These are phyloP conservation scores for Boletus tylopilopsis DNA, from an alignment of 768 basidiomycete genomes.

Conservation along the genomic window DNA sequence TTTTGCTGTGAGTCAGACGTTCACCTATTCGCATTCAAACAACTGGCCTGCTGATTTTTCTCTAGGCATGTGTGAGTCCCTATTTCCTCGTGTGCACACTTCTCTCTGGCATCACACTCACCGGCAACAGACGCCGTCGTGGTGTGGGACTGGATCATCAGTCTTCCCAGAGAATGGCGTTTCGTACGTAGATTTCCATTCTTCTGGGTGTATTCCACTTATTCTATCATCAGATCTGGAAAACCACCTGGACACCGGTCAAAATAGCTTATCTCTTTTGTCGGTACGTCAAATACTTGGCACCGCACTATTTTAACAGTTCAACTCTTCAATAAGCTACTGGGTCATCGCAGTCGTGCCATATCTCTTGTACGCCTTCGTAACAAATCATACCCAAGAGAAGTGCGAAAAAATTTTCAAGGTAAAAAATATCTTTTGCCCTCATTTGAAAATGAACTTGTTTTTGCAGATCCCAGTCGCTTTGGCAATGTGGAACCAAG, in stretches of 20 bases:
- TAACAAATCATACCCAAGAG: slow-evolving; percentile 59
- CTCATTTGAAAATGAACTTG: background rate
- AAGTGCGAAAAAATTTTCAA: slow-evolving; percentile 70
- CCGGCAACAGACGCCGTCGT: slow-evolving; percentile 65
- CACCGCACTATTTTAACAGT: background rate
- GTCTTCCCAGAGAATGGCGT: slow-evolving; percentile 71
- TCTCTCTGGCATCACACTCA: background rate
- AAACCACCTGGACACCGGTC: slow-evolving; percentile 79
- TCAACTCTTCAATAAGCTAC: slow-evolving; percentile 44
- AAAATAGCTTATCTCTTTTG: slow-evolving; percentile 83
- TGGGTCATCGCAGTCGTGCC: slow-evolving; percentile 82
- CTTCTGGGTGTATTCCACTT: background rate
- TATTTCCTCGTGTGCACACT: slow-evolving; percentile 17
- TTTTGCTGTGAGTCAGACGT: slow-evolving; percentile 68
- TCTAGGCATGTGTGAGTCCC: slow-evolving; percentile 65
- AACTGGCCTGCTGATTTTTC: slow-evolving; percentile 29
- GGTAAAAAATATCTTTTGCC: slow-evolving; percentile 33
- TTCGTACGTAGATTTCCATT: slow-evolving; percentile 47
- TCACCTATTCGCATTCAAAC: slow-evolving; percentile 14
- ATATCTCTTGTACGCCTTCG: slow-evolving; percentile 74
- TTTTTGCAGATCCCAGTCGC: slow-evolving; percentile 65
- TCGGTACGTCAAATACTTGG: slow-evolving; percentile 47
- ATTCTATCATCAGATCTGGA: slow-evolving; percentile 59
- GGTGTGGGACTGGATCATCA: slow-evolving; percentile 83
- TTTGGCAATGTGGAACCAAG: slow-evolving; percentile 86